Evolutionary conservation across 2,329 filamentous ascomycete genomes (phyloP).

Genomic region (Pseudogymnoascus sp.): DNA sequence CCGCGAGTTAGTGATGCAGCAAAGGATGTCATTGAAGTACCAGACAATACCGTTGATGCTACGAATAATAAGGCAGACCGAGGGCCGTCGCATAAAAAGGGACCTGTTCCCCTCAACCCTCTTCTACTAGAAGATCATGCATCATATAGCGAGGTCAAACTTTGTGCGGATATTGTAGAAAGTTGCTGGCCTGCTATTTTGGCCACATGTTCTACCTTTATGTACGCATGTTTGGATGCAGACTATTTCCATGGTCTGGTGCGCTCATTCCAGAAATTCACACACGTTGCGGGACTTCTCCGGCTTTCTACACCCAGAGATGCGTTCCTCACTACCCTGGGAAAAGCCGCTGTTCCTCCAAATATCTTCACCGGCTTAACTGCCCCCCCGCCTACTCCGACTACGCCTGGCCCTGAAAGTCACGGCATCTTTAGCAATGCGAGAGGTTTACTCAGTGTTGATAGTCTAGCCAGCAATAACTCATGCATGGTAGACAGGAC

Average conservation of each 20-base stretch:
- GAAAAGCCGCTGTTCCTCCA: conserved; percentile 84
- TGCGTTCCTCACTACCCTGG: conserved; percentile 87
- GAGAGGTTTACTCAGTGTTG: conserved; percentile 64
- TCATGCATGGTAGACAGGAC: conserved; percentile 50
- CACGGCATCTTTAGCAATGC: conserved; percentile 60
- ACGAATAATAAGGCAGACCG: conserved; percentile 39
- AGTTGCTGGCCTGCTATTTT: conserved; percentile 93
- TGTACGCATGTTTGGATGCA: conserved; percentile 83
- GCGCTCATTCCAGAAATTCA: conserved; percentile 86
- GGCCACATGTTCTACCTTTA: conserved; percentile 88
- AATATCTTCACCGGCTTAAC: conserved; percentile 59
- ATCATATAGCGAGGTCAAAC: conserved; percentile 60
- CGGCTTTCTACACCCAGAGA: conserved; percentile 80
- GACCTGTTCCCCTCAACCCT: conserved; percentile 77
- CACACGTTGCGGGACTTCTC: conserved; percentile 85
- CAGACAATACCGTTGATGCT: conserved; percentile 5
- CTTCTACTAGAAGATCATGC: conserved; percentile 66
- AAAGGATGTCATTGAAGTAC: not conserved
- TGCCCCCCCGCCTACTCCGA: conserved; percentile 34
- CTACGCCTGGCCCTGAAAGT: conserved; percentile 42
- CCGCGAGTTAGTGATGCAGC: conserved; percentile 18
- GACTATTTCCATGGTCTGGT: conserved; percentile 92
- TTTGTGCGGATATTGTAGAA: conserved; percentile 75
- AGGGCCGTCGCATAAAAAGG: conserved; percentile 61
- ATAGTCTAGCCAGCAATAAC: conserved; percentile 54